A percentile compares a stretch with the other conserved stretches of the same genome.
Evolutionary conservation across 495 filamentous ascomycete species (phyloP).

Genomic region (Penicillium bovifimosum): DNA sequence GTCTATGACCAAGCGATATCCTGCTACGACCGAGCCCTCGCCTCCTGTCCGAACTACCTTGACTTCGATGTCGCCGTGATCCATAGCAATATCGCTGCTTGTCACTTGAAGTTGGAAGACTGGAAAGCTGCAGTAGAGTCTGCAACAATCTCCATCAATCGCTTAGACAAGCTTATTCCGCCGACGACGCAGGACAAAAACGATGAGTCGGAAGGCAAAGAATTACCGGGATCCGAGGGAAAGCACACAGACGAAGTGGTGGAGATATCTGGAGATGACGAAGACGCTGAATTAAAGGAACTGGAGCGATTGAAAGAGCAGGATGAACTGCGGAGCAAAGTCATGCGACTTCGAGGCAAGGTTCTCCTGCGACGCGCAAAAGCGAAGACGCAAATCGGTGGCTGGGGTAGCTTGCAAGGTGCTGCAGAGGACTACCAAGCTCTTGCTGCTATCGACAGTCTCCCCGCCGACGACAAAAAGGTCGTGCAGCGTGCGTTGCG

Average conservation of each 20-base stretch:
- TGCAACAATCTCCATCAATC: slow-evolving; percentile 68
- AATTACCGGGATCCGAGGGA: slow-evolving; percentile 5
- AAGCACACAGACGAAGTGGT: slow-evolving; percentile 35
- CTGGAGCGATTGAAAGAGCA: slow-evolving; percentile 44
- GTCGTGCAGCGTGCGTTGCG: slow-evolving; percentile 61
- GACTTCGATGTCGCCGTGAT: slow-evolving; percentile 87
- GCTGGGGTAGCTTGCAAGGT: slow-evolving; percentile 77
- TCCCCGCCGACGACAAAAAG: slow-evolving; percentile 58
- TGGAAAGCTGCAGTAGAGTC: slow-evolving; percentile 78
- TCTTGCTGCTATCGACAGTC: slow-evolving; percentile 49
- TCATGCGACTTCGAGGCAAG: slow-evolving; percentile 76
- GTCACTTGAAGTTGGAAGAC: slow-evolving; percentile 77
- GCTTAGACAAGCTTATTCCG: slow-evolving; percentile 56
- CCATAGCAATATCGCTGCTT: slow-evolving; percentile 84
- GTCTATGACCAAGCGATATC: slow-evolving; percentile 82
- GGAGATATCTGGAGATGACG: slow-evolving; percentile 50
- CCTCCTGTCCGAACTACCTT: slow-evolving; percentile 78
- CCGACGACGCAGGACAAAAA: slow-evolving; percentile 21
- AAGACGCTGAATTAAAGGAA: slow-evolving; percentile 55
- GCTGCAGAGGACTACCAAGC: slow-evolving; percentile 72
- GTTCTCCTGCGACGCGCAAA: slow-evolving; percentile 79
- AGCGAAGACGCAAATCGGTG: slow-evolving; percentile 61
- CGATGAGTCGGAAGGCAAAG: slow-evolving; percentile 19
- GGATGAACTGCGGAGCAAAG: slow-evolving; percentile 53
- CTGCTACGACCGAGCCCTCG: slow-evolving; percentile 79